phyloP scores from a whole-genome alignment of 2,329 filamentous ascomycete genomes.

The Huntiella bhutanensis region DNA sequence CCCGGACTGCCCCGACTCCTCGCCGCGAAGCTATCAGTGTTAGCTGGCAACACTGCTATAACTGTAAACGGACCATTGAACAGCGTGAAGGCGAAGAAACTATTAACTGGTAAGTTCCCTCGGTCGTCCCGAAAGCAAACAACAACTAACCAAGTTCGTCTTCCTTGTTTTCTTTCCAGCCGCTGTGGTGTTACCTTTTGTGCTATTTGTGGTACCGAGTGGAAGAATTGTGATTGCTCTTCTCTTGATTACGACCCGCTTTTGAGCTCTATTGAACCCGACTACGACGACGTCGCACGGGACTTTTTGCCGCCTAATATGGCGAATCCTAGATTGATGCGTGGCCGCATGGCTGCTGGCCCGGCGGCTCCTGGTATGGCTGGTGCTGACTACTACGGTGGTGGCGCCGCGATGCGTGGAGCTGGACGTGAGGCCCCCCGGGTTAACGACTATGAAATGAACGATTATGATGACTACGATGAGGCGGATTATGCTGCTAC shows the following conservation, averaged over 20 bases:
- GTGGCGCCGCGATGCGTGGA: background rate
- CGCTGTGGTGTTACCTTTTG: slow-evolving; percentile 73
- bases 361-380: slow-evolving; percentile 3
- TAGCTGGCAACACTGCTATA: slow-evolving; percentile 60
- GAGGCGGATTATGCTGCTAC: slow-evolving; percentile 7
- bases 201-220: slow-evolving; percentile 64
- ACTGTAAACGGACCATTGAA: slow-evolving; percentile 57
- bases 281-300: background rate
- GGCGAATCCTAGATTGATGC: slow-evolving; percentile 9
- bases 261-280: slow-evolving; percentile 13
- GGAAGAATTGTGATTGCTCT: slow-evolving; percentile 69
- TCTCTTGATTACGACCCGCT: slow-evolving; percentile 48
- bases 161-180: slow-evolving; percentile 20
- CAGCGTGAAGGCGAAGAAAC: slow-evolving; percentile 71
- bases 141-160: too few relatives aligned
- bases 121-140: too few relatives aligned
- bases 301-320: slow-evolving; percentile 7
- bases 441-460: slow-evolving; percentile 1
- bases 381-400: slow-evolving; percentile 7
- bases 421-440: slow-evolving; percentile 8
- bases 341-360: slow-evolving; percentile 7
- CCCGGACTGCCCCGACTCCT: slow-evolving; percentile 9
- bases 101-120: slow-evolving; percentile 54
- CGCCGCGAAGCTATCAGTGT: slow-evolving; percentile 33
- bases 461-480: slow-evolving; percentile 8